Percentiles rank a stretch among this genome's conserved stretches.
These are phyloP conservation scores for Solanum dulcamara DNA, from an alignment of 257 asterid species.

Conservation along the genomic window DNA sequence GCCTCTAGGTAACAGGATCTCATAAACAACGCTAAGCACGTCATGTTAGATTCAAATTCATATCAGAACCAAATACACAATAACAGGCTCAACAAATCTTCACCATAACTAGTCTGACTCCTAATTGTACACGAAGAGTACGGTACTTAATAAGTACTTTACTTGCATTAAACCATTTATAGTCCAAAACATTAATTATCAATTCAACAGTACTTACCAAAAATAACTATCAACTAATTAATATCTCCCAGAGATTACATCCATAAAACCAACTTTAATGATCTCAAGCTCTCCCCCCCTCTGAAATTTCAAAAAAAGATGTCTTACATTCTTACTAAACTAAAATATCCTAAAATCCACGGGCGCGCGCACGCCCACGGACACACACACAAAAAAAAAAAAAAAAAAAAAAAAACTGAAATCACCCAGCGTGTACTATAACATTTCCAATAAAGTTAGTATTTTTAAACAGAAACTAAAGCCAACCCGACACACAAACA, in stretches of 20 bases:
- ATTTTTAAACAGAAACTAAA: neutral
- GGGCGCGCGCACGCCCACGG: neutral
- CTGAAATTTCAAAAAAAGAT: neutral
- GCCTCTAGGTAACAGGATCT: neutral
- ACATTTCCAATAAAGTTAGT: neutral
- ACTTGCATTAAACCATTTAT: neutral
- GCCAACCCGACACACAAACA: neutral
- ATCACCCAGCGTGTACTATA: neutral
- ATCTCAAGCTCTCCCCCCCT: neutral
- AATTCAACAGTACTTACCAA: neutral
- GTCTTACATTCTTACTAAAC: neutral
- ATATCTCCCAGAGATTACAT: neutral
- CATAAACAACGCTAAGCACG: neutral
- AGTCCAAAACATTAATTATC: neutral
- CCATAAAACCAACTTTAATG: neutral
- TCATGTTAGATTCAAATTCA: neutral
- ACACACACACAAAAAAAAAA: neutral
- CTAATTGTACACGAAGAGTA: neutral
- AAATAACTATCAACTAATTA: neutral
- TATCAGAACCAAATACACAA: neutral
- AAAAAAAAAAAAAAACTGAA: neutral
- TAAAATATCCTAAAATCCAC: neutral
- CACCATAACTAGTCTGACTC: neutral
- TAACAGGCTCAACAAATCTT: neutral
- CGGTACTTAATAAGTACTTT: neutral